phyloP scores from a whole-genome alignment of 352 stramenopile species.

The Albugo candida region DNA sequence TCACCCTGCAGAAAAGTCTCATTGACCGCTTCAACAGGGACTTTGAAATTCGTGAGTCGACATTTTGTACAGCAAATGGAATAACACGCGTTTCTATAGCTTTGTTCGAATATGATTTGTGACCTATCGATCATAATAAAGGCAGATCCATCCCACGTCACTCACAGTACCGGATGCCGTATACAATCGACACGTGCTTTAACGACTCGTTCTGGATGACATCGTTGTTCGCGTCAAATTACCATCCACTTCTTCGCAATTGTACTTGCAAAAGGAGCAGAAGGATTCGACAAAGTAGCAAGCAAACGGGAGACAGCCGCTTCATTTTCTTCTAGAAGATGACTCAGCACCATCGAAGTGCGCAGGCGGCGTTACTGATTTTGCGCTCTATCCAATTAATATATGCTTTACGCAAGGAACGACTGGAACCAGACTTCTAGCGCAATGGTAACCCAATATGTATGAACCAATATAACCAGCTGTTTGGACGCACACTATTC shows the following conservation, averaged over 20 bases:
- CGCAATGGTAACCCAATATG: conserved; percentile 73
- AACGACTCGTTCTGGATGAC: conserved; percentile 25
- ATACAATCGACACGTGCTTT: too few relatives aligned
- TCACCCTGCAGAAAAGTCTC: too few relatives aligned
- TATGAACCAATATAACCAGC: conserved; percentile 90
- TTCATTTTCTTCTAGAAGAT: conserved; percentile 76
- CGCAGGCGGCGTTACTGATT: conserved; percentile 75
- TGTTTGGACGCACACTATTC: conserved; percentile 80
- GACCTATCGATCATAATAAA: too few relatives aligned
- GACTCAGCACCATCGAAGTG: conserved; percentile 69
- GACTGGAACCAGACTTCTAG: conserved; percentile 82
- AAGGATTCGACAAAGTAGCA: conserved; percentile 43
- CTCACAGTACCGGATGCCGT: conserved; percentile 16
- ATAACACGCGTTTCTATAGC: too few relatives aligned
- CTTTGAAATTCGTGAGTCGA: too few relatives aligned
- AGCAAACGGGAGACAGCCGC: conserved; percentile 37
- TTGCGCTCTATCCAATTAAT: conserved; percentile 87
- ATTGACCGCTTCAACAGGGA: too few relatives aligned
- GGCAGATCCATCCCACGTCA: too few relatives aligned
- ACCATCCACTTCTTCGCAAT: conserved; percentile 33
- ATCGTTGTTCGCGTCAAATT: conserved; percentile 36
- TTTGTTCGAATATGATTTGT: too few relatives aligned
- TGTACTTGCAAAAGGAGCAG: conserved; percentile 27
- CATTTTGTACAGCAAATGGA: too few relatives aligned
- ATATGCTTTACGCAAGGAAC: conserved; percentile 75